Evolutionary conservation across 352 stramenopile genomes (phyloP).

Genomic region (Phytophthora sojae): DNA sequence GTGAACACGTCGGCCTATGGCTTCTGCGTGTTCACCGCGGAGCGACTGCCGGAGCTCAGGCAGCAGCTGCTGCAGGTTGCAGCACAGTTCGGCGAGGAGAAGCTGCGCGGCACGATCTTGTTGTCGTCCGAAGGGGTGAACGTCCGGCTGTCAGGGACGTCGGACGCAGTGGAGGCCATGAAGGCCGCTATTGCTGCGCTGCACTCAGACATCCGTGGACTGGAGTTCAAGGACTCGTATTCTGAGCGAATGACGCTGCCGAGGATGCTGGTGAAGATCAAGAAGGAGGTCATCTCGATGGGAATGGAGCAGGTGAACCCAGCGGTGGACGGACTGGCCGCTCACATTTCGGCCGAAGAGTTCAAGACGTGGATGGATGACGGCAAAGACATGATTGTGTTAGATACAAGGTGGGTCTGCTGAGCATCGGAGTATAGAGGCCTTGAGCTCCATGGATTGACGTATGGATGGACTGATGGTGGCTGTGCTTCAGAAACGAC

Average conservation of each 20-base stretch:
- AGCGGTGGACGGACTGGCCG: constrained; percentile 54
- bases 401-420: constrained; percentile 62
- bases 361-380: constrained; percentile 77
- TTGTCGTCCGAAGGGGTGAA: constrained; percentile 74
- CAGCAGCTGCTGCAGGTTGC: constrained; percentile 41
- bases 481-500: constrained; percentile 55
- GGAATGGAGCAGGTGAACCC: constrained; percentile 54
- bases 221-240: constrained; percentile 77
- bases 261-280: constrained; percentile 79
- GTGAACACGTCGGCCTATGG: constrained; percentile 82
- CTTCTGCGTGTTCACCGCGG: constrained; percentile 60
- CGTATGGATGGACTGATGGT: background rate
- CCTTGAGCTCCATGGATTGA: constrained; percentile 10
- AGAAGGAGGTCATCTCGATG: constrained; percentile 85
- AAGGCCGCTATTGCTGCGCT: constrained; percentile 53
- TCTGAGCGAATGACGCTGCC: constrained; percentile 63
- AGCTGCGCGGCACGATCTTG: constrained; percentile 72
- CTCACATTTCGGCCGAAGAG: constrained; percentile 64
- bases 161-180: constrained; percentile 51
- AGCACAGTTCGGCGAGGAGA: constrained; percentile 34
- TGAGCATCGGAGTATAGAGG: background rate
- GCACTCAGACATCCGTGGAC: constrained; percentile 44
- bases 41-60: constrained; percentile 48
- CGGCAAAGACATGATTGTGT: constrained; percentile 70
- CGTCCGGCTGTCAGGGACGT: constrained; percentile 65